These are phyloP conservation scores for Didymella pomorum DNA, from an alignment of 2,329 filamentous ascomycete genomes.

Conservation along the genomic window DNA sequence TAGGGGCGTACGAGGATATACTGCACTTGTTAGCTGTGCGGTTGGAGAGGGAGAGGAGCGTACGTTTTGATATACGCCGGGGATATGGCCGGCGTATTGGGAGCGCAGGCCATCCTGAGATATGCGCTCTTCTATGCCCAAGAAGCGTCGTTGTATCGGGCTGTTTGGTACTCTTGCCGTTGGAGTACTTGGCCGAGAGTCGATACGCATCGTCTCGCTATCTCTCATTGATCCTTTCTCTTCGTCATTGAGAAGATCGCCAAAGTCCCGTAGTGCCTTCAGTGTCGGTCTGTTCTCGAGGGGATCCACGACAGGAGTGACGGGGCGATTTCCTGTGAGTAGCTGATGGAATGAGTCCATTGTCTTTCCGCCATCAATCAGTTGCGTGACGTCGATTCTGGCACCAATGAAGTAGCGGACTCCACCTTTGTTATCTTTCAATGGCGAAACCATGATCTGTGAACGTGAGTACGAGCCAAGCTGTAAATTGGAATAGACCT, in stretches of 20 bases:
- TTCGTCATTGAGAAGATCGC: constrained; percentile 46
- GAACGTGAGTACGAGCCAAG: not conserved
- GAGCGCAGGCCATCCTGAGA: constrained; percentile 37
- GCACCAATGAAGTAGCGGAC: constrained; percentile 75
- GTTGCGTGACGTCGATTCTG: constrained; percentile 72
- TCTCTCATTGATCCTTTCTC: constrained; percentile 62
- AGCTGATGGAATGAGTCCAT: constrained; percentile 67
- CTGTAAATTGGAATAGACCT: not conserved
- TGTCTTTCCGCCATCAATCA: constrained; percentile 71
- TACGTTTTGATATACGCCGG: constrained; percentile 65
- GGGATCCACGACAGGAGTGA: constrained; percentile 21
- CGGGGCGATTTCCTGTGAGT: constrained; percentile 36
- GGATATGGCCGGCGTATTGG: constrained; percentile 51
- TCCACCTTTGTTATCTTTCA: constrained; percentile 70
- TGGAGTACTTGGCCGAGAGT: constrained; percentile 65
- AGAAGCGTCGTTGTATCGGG: constrained; percentile 38
- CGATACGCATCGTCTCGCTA: constrained; percentile 67
- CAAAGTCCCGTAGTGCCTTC: constrained; percentile 35
- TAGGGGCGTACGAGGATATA: constrained; percentile 57
- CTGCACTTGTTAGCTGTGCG: constrained; percentile 32
- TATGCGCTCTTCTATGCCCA: constrained; percentile 50
- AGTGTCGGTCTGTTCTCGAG: constrained; percentile 31
- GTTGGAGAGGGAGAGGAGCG: constrained; percentile 26
- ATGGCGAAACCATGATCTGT: constrained; percentile 66
- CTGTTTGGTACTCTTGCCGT: constrained; percentile 39